These are phyloP conservation scores for Agaricus blazei DNA, from an alignment of 768 basidiomycete genomes.

Conservation along the genomic window DNA sequence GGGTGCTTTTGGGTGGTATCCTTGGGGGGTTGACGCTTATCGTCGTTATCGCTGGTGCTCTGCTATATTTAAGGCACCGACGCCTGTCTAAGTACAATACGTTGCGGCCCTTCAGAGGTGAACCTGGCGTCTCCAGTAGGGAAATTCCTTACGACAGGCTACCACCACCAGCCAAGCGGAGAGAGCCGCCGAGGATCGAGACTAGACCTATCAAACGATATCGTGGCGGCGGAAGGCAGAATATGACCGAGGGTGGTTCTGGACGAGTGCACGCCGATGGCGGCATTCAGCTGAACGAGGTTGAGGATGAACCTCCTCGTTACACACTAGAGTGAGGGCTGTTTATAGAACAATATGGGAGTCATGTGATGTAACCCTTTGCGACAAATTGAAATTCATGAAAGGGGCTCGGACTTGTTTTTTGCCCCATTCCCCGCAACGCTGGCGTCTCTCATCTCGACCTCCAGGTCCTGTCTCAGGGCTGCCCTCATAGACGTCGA, in stretches of 20 bases:
- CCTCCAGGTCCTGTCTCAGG: constrained; percentile 4
- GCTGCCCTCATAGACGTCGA: constrained; percentile 6
- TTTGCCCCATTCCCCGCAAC: background rate
- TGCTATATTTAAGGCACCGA: constrained; percentile 13
- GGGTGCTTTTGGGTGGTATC: constrained; percentile 17
- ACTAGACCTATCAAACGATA: too few relatives aligned
- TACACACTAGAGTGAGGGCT: background rate
- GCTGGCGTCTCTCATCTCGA: constrained; percentile 6
- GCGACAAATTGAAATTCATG: background rate
- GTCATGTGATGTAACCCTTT: background rate
- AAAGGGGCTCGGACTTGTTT: background rate
- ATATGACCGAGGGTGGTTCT: background rate
- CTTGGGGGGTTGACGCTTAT: constrained; percentile 18
- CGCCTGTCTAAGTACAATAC: background rate
- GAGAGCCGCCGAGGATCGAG: too few relatives aligned
- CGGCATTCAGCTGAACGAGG: background rate
- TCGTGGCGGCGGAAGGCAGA: too few relatives aligned
- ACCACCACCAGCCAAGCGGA: too few relatives aligned
- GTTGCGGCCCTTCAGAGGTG: too few relatives aligned
- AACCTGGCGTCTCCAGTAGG: too few relatives aligned
- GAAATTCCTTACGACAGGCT: too few relatives aligned
- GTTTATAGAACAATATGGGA: background rate
- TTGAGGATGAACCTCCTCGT: background rate
- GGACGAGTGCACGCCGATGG: background rate
- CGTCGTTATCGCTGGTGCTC: constrained; percentile 9